Evolutionary conservation across 202 grass and related monocot species (phyloP).

Genomic region (Brachypodium distachyon): DNA sequence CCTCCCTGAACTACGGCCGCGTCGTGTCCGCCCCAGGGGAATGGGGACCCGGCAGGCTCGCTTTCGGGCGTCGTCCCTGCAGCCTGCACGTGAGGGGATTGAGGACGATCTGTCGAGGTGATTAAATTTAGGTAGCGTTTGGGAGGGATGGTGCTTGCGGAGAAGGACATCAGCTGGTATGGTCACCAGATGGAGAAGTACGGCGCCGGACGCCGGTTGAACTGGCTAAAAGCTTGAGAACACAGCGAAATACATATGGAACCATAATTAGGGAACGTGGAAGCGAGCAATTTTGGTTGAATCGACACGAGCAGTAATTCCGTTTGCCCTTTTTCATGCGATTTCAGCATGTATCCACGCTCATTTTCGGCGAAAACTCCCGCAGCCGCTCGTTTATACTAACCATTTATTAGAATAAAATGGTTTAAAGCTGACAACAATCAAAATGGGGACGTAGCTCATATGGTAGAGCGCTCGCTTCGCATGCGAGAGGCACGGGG

Average conservation of each 20-base stretch:
- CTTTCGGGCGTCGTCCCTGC: neutral
- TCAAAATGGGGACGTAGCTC: slow-evolving; percentile 45
- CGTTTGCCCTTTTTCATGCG: neutral
- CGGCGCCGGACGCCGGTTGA: neutral
- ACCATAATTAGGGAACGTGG: too few relatives aligned
- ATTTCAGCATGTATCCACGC: neutral
- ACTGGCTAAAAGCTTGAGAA: neutral
- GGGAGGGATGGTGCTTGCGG: neutral
- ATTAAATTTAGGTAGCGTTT: too few relatives aligned
- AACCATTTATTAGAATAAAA: too few relatives aligned
- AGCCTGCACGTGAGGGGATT: neutral
- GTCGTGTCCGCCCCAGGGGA: neutral
- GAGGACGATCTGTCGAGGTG: neutral
- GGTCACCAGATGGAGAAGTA: neutral
- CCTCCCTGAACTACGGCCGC: neutral
- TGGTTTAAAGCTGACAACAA: too few relatives aligned
- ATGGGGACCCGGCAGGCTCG: too few relatives aligned
- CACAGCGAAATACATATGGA: too few relatives aligned
- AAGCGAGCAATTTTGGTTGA: too few relatives aligned
- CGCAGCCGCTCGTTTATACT: too few relatives aligned
- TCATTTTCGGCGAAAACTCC: neutral
- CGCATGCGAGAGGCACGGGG: slow-evolving; percentile 98
- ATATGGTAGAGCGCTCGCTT: slow-evolving; percentile 99
- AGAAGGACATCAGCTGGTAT: too few relatives aligned
- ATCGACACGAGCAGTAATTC: neutral